Base-by-base conservation (phyloP, 2,329 filamentous ascomycete genomes). In the Capronia coronata region DNA sequence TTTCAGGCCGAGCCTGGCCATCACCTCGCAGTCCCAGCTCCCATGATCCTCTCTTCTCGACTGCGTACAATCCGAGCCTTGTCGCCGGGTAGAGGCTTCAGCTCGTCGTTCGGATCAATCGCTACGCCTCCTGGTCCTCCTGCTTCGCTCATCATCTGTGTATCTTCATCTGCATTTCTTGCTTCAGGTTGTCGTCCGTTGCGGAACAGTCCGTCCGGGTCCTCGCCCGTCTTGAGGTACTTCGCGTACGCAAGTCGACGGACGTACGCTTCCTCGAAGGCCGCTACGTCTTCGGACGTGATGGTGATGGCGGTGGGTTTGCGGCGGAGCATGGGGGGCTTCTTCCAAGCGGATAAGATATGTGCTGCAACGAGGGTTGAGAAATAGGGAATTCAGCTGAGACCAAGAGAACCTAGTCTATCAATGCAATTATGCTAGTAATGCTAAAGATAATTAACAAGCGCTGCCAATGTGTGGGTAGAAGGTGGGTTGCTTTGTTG, bases 261-360 rank as follows among this genome's bases (percentile, higher is more conserved):
- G 19, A 48, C 32, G 37, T 53, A 46, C 11, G 43, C 19, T 53
- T 75, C 69, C 62, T 74, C 71, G 49, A 74, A 73, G n/a, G 67
- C 59, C 13, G 66, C 61, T 21, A 75, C 62, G 54, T 75, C 73
- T 62, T 75, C 73, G 2, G 67, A 63, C 1, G 73, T 74, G 18
- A 75, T 65, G 37, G 71, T 69, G 38, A 75, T 70, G n/a, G 71
- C 69, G 18, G 73, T 75, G 22, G 73, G 73, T 55, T 73, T 73
- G 52, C 73, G 71, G 54, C 73, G 73, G 49, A 75, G 70, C 73
- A 75, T 75, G 38, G n/a, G 29, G 29, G 5, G 29, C 29, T 32
- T n/a, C 29, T 32, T 27, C 23, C 10, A 5, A 5, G 23, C 5
- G 23, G 10, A 27, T 27, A 27, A 5, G 23, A 27, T 5, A 5